Conservation (phyloP, 2,329 filamentous ascomycete genomes). For the Colletotrichum sp. region DNA sequence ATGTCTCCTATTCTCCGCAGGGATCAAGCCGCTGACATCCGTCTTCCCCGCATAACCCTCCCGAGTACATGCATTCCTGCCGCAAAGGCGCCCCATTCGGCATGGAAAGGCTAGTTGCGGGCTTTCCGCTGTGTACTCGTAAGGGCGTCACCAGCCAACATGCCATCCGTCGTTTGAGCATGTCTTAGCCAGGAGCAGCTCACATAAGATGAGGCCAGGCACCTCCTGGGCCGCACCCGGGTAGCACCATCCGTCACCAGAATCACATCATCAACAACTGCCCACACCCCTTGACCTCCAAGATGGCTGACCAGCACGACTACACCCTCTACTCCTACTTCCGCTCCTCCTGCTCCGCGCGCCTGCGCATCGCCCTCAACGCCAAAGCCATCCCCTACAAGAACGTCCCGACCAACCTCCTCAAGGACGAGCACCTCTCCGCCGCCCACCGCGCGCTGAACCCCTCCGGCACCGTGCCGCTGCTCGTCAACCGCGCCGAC, state of each 20-base stretch:
- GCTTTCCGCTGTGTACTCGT: not conserved
- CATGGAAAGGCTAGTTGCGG: slow-evolving; percentile 12
- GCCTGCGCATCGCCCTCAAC: slow-evolving; percentile 64
- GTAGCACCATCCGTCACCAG: not conserved
- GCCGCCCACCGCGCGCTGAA: slow-evolving; percentile 52
- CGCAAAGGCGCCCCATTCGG: not conserved
- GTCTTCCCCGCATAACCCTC: slow-evolving; percentile 13
- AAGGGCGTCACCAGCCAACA: not conserved
- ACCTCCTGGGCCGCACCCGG: not conserved
- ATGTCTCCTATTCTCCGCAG: not conserved
- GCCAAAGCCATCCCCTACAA: slow-evolving; percentile 58
- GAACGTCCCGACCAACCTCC: slow-evolving; percentile 55
- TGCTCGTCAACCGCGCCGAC: slow-evolving; percentile 46
- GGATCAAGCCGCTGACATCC: not conserved
- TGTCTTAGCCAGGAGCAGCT: not conserved
- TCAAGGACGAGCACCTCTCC: slow-evolving; percentile 56
- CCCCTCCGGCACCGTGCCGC: slow-evolving; percentile 59
- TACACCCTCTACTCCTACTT: slow-evolving; percentile 64
- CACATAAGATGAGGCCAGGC: not conserved
- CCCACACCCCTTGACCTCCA: not conserved
- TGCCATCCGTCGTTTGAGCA: not conserved
- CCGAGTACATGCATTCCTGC: not conserved
- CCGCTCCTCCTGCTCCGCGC: slow-evolving; percentile 66
- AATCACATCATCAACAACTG: not conserved
- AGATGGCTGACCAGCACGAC: slow-evolving; percentile 7